A percentile compares a stretch with the other conserved stretches of the same genome.
Evolutionary conservation across 2,329 filamentous ascomycete genomes (phyloP).

Genomic region (Sarocladiaceae sp.): DNA sequence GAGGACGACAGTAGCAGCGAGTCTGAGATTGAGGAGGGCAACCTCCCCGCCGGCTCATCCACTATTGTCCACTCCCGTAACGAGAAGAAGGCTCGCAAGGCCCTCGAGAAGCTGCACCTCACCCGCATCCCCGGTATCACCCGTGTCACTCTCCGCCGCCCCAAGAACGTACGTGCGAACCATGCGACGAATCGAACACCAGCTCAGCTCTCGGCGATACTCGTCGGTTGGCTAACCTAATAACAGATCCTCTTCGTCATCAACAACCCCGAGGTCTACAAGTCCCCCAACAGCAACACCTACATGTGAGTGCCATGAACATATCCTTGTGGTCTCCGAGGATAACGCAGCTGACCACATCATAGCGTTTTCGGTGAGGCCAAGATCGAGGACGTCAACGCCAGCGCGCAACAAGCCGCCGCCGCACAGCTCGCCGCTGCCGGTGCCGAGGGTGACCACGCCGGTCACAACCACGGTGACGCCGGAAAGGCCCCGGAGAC

Average conservation of each 20-base stretch:
- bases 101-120: conserved; percentile 96
- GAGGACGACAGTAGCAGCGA: too few species aligned
- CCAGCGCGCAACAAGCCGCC: conserved; percentile 91
- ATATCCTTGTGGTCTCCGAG: neutral
- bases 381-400: conserved; percentile 99
- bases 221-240: neutral
- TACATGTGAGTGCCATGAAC: conserved; percentile 76
- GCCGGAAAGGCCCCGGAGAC: conserved; percentile 58
- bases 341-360: conserved; percentile 13
- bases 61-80: conserved; percentile 96
- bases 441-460: conserved; percentile 61
- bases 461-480: conserved; percentile 69
- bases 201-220: neutral
- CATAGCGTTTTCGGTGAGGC: conserved; percentile 96
- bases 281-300: conserved; percentile 98
- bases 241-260: conserved; percentile 96
- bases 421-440: conserved; percentile 88
- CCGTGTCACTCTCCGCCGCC: conserved; percentile 92
- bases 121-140: conserved; percentile 97
- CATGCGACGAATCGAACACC: neutral
- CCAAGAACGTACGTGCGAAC: conserved; percentile 84
- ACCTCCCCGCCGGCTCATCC: conserved; percentile 75
- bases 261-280: conserved; percentile 99
- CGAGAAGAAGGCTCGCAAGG: conserved; percentile 99
- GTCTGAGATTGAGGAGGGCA: conserved; percentile 75